Evolutionary conservation across 2,329 filamentous ascomycete species (phyloP), one percentile per base, ranked within the genome.

Genomic region (Fusarium sp.): DNA sequence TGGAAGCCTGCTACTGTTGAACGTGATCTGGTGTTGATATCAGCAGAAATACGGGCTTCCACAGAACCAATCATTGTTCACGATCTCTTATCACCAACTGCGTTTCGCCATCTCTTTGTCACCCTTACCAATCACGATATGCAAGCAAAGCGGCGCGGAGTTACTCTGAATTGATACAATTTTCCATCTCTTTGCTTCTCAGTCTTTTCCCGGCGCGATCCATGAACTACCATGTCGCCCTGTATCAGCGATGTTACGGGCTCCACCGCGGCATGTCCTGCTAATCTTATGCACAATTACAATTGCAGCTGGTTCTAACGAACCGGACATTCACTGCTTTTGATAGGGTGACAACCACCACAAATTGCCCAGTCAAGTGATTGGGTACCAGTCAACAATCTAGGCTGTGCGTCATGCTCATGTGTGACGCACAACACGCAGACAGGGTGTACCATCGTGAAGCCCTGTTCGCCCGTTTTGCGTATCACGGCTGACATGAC

Each of bases 111-210:
- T 65, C 36, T 61, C 17, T 40, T 31, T 46, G 6, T 33, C 15
- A 46, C 17, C 26, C 17, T 45, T 53, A 52, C 34, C 28, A 43
- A 44, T 51, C 31, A 50, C 39, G 39, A 51, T 59, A 36, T 21
- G 50, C 22, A 9, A 33, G 36, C 28, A 44, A 53, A 65, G 31
- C 54, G 47, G 42, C 49, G 42, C n/a, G 57, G 66, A 69, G 66
- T 67, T 67, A 46, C 22, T 54, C 39, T 63, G 53, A 69, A 70
- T 59, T 67, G 57, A 70, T 44, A 13, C n/a, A 31, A 15, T 45
- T 56, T 44, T 24, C 13, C 9, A 43, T 24, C 15, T 34, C 7
- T 59, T 15, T 40, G 15, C 7, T 9, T 38, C 24, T 39, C 34
- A 44, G 13, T 8, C n/a, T 14, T n/a, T 42, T 45, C 26, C 17